Conservation (phyloP, 345 rosid genomes). For the Rhodamnia rubescens region DNA sequence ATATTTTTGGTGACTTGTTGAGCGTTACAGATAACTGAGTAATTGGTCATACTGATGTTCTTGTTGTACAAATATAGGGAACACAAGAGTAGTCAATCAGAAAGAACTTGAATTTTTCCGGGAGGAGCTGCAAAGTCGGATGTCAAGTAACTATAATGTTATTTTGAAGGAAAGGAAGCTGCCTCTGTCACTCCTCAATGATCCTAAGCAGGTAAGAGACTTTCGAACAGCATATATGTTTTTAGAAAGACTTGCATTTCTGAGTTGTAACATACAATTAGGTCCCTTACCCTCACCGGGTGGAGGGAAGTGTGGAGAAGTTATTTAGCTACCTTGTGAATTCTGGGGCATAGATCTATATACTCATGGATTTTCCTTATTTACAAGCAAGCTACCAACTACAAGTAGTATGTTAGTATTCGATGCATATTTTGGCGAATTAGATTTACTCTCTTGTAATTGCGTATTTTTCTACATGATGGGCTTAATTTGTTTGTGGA, state of each 20-base stretch:
- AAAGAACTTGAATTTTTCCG: constrained; percentile 67
- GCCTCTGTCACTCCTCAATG: constrained; percentile 74
- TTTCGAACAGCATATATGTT: not conserved
- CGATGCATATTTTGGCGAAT: not conserved
- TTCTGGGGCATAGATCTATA: not conserved
- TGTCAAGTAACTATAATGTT: constrained; percentile 67
- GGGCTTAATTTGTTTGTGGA: not conserved
- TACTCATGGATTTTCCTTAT: not conserved
- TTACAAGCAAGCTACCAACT: not conserved
- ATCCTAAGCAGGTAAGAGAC: constrained; percentile 51
- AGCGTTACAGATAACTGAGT: not conserved
- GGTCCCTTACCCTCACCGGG: not conserved
- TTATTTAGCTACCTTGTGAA: not conserved
- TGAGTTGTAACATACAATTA: not conserved
- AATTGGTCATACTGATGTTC: not conserved
- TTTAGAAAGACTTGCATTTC: not conserved
- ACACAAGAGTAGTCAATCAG: constrained; percentile 71
- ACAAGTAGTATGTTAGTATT: not conserved
- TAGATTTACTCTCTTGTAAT: not conserved
- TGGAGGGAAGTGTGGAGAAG: not conserved
- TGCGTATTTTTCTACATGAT: not conserved
- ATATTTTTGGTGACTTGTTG: not conserved
- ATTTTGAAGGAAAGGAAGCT: constrained; percentile 66
- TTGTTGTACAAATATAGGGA: constrained; percentile 25
- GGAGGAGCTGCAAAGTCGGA: constrained; percentile 54